phyloP scores from a whole-genome alignment of 257 asterid genomes.

The Solanum commersonii region DNA sequence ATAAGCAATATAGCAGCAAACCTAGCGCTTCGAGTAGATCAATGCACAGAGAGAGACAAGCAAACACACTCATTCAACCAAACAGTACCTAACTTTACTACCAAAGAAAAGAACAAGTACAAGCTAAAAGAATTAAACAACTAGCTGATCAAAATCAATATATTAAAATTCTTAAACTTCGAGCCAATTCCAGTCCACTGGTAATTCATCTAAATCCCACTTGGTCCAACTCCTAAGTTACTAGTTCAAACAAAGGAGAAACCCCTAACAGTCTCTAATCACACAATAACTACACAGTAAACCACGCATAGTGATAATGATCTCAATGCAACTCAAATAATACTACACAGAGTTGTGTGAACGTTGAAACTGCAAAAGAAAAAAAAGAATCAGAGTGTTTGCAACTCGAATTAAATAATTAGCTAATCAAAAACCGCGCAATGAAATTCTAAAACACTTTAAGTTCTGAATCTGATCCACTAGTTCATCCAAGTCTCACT shows the following conservation, averaged over 20 bases:
- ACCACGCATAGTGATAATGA: not conserved
- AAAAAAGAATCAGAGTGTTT: not conserved
- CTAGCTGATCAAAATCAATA: not conserved
- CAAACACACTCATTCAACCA: not conserved
- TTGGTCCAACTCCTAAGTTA: not conserved
- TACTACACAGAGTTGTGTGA: not conserved
- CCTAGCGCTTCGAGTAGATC: not conserved
- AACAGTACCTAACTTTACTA: not conserved
- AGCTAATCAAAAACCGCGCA: too few species aligned
- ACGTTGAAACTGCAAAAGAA: not conserved
- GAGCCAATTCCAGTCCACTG: not conserved
- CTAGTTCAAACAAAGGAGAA: not conserved
- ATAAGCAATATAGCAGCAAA: not conserved
- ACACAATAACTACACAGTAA: not conserved
- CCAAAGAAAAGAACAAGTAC: not conserved
- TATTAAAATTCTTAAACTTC: not conserved
- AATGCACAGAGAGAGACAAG: not conserved
- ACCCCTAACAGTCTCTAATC: not conserved
- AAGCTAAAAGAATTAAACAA: not conserved
- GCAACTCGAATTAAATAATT: not conserved
- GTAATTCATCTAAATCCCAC: not conserved
- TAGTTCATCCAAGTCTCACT: not conserved
- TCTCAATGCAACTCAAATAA: not conserved
- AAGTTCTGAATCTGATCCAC: not conserved
- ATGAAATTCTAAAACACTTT: too few species aligned